phyloP scores from a whole-genome alignment of 257 asterid species.

The Nyctanthes arbortristis region DNA sequence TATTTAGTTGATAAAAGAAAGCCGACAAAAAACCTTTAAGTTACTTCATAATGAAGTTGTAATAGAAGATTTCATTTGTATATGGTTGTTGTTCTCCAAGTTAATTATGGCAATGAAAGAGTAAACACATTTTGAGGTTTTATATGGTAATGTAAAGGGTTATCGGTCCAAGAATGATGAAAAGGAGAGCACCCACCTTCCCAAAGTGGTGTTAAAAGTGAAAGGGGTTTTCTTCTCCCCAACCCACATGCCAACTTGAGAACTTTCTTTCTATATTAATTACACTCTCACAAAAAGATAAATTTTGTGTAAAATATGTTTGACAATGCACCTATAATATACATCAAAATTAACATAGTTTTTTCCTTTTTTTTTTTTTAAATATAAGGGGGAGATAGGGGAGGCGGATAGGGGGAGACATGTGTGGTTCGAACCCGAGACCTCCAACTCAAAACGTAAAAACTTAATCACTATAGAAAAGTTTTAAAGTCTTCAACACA shows the following conservation, averaged over 20 bases:
- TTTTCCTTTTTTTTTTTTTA: too few species aligned
- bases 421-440: too few species aligned
- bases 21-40: neutral
- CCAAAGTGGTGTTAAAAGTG: constrained; percentile 28
- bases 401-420: too few species aligned
- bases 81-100: neutral
- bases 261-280: constrained; percentile 18
- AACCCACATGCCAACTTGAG: too few species aligned
- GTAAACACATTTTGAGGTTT: neutral
- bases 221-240: too few species aligned
- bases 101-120: neutral
- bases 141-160: constrained; percentile 11
- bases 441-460: too few species aligned
- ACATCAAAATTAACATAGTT: too few species aligned
- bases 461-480: too few species aligned
- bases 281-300: neutral
- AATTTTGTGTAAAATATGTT: constrained; percentile 14
- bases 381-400: too few species aligned
- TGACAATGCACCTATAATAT: constrained; percentile 11
- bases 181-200: constrained; percentile 7
- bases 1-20: neutral
- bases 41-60: too few species aligned
- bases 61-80: neutral
- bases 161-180: constrained; percentile 20
- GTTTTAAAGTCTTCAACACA: too few species aligned